Base-by-base conservation (phyloP, 768 basidiomycete genomes). In the Leccinellum albellum region DNA sequence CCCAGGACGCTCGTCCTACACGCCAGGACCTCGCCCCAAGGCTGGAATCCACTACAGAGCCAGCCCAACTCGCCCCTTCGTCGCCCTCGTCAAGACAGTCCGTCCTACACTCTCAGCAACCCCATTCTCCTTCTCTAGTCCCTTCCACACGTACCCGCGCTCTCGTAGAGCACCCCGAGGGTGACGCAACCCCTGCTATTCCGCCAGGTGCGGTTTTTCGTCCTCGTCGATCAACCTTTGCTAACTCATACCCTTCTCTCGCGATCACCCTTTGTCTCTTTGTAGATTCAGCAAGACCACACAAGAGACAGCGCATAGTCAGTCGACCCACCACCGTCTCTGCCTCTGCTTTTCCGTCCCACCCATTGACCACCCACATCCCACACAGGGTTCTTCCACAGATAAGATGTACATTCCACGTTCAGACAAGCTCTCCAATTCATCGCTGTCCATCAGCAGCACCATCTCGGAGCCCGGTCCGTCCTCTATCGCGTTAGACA, bases 241-340 rank as follows among this genome's bases (percentile, higher is more conserved):
- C 31, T 29, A 37, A 53, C 61, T 58, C 61, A 61, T 29, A 40
- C 45, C 52, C 3, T 42, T 50, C 15, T 48, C 45, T n/a, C 33
- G 55, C 4, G 32, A 35, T 45, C 53, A 29, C 21, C 31, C 12
- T 35, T 54, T 45, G 45, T 53, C 33, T 24, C 20, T 57, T 55
- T 69, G 61, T 76, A 73, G 84, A 84, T 73, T 73, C 73, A 60
- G 60, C 78, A 54, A 77, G 85, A 71, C 83, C 84, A 63, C 80
- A 80, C 74, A 89, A 89, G 79, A 80, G 87, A 78, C 86, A 86
- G 77, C 81, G 87, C 73, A 76, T 81, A 67, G 78, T 79, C 66
- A 77, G 65, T 63, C 62, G 67, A 70, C 56, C 61, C 66, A 68
- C 68, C 70, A 58, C 66, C 65, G 58, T 67, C 60, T 69, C 65